Evolutionary conservation across 2,329 filamentous ascomycete genomes (phyloP).

Genomic region (Fusarium sp.): DNA sequence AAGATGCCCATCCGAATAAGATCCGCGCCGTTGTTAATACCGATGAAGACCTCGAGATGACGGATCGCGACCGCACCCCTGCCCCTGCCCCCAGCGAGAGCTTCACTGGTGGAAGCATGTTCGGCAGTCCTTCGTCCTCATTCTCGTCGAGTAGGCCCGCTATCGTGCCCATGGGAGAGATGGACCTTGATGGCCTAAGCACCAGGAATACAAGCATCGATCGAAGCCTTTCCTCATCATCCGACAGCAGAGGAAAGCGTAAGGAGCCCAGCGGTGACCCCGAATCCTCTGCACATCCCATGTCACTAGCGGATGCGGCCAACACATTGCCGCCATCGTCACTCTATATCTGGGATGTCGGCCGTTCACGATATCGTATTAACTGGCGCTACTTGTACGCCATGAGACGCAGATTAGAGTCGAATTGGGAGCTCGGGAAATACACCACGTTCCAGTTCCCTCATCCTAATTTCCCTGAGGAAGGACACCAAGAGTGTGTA

Average conservation of each 20-base stretch:
- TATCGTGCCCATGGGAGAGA: constrained; percentile 44
- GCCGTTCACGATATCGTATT: constrained; percentile 67
- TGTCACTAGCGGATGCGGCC: constrained; percentile 45
- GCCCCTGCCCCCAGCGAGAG: constrained; percentile 43
- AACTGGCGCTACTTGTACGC: constrained; percentile 97
- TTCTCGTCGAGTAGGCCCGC: constrained; percentile 47
- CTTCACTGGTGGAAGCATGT: constrained; percentile 47
- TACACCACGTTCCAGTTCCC: constrained; percentile 91
- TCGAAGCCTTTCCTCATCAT: constrained; percentile 43
- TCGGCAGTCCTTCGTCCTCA: constrained; percentile 50
- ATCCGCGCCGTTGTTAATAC: constrained; percentile 63
- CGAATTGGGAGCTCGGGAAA: constrained; percentile 88
- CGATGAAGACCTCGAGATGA: constrained; percentile 63
- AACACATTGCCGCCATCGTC: constrained; percentile 56
- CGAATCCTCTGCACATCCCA: constrained; percentile 48
- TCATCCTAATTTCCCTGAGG: constrained; percentile 80
- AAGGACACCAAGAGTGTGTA: constrained; percentile 91
- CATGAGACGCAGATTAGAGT: constrained; percentile 84
- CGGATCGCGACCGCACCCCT: constrained; percentile 50
- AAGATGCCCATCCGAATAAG: constrained; percentile 63
- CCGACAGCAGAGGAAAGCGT: constrained; percentile 51
- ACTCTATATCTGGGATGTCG: constrained; percentile 63
- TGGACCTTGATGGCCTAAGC: constrained; percentile 46
- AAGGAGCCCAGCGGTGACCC: constrained; percentile 51
- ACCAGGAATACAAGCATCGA: constrained; percentile 48